Base-by-base conservation (phyloP, 306 rosid genomes). In the Coriaria nepalensis region DNA sequence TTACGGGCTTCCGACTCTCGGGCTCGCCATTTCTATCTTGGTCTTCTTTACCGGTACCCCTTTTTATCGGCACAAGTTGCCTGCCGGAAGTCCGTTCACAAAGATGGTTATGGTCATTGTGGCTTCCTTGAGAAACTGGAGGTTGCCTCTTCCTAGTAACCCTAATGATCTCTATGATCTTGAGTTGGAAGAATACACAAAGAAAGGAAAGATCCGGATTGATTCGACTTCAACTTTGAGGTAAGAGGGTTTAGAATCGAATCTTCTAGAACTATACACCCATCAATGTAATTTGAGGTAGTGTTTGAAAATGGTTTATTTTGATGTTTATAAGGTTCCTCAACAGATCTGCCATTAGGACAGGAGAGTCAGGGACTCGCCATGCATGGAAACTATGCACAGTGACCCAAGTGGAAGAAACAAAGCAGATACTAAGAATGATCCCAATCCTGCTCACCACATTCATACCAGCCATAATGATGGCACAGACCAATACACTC, bases 401-500 rank as follows among this genome's bases (percentile, higher is more conserved):
- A 4, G 78, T 90, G 45, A 79, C 95, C 2, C 92, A 90, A 79
- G 95, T 90, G 29, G 98, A 90, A 56, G 85, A 78, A 51, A 79
- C 93, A 9, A 90, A 90, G 47, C 95, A 81, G 56, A 71, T 81
- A 38, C 49, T 81, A 48, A 68, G 82, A 11, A 79, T 90, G 98
- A 48, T 65, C 6, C 79, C 85, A 10, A 66, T 85, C 59, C 63
- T 79, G 73, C 43, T 77, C 4, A 71, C 80, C 35, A 85, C 81
- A 35, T 59, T 90, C 50, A 61, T 85, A 35, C 98, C 98, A 0
- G 79, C 95, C 82, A 71, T 55, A 6, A 81, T 85, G 77, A n/a
- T 79, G 58, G 98, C 98, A 40, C 95, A 85, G 36, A 51, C 70
- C 49, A 63, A 75, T 66, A 90, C 98, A 35, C 73, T 90, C 5